Evolutionary conservation across 1,284 basidiomycete species (phyloP), one percentile per base, ranked within the genome.

Genomic region (Ganoderma boninense): DNA sequence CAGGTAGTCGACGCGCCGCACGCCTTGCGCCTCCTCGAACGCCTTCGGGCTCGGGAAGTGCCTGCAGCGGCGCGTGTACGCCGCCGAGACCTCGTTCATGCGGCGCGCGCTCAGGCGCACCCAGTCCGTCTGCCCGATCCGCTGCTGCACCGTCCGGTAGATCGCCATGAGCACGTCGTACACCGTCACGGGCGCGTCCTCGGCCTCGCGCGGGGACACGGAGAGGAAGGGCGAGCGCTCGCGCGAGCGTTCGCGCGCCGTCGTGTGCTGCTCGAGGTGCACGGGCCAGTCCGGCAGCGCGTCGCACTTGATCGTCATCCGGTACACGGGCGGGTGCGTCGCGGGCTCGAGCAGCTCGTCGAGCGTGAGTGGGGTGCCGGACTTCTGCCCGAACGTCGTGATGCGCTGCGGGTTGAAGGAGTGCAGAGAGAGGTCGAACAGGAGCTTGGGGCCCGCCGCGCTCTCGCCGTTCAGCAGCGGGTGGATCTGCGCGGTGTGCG

Each of bases 221-320:
- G 68, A 59, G 56, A 80, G 77, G 73, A 77, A 78, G 10, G 74
- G 68, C 32, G 75, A 75, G 57, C 76, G 76, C 40, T 74, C 73
- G n/a, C 77, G 75, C 35, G 73, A 73, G 14, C 82, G 81, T 64
- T 82, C 65, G 38, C 70, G 69, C 56, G 66, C 38, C 46, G 71
- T 46, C 66, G 77, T 61, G 71, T 73, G 52, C 71, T 77, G 85
- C 68, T 83, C 79, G 67, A 93, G 77, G 67, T 86, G 84, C 67
- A 92, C 84, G 20, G 89, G 87, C 91, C 91, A 93, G 43, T 87
- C 78, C 0, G 89, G 87, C 56, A 91, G 82, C 11, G 78, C 73
- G 67, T 92, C 88, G 77, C 87, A 89, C 0, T 84, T 77, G 76
- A 93, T 88, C 14, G 85, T 84, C 75, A 93, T 84, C 52, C 82